A percentile compares a stretch with the other conserved stretches of the same genome.
Conservation (phyloP, 2,329 filamentous ascomycete species). For the Alternaria triticina region DNA sequence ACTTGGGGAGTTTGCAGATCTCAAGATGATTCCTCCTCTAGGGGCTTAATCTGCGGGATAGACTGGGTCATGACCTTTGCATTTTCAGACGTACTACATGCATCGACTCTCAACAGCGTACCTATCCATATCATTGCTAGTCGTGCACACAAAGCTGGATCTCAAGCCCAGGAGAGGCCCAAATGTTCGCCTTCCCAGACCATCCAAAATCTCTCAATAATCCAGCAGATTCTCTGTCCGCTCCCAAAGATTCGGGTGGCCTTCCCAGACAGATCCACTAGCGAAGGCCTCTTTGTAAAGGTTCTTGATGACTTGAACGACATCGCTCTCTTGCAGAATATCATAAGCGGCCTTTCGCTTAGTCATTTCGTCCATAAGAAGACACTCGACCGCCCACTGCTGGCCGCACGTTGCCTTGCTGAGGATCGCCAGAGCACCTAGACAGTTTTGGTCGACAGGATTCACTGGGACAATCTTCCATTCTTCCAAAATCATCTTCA, state of each 20-base stretch:
- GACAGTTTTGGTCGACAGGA: neutral
- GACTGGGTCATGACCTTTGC: too few relatives aligned
- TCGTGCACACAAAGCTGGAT: neutral
- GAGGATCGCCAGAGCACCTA: neutral
- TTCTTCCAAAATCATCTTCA: neutral
- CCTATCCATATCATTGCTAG: neutral
- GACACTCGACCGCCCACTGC: neutral
- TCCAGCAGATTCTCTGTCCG: neutral
- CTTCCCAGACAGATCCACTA: neutral
- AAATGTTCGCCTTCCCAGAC: too few relatives aligned
- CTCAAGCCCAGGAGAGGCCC: neutral
- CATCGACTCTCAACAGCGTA: neutral
- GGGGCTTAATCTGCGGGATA: neutral
- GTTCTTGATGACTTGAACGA: neutral
- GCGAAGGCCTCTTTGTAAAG: neutral
- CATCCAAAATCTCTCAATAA: neutral
- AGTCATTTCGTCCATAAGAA: neutral
- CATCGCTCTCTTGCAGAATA: neutral
- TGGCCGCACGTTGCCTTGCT: neutral
- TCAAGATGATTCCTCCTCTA: conserved; percentile 53
- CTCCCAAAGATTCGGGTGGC: neutral
- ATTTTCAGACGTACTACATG: neutral
- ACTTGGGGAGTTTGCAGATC: conserved; percentile 50
- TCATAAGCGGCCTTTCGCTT: neutral
- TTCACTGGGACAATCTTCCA: neutral